Percentiles rank a stretch among this genome's conserved stretches.
Evolutionary conservation across 176 grass and related monocot genomes (phyloP).

Genomic region (Eragrostis curvula): DNA sequence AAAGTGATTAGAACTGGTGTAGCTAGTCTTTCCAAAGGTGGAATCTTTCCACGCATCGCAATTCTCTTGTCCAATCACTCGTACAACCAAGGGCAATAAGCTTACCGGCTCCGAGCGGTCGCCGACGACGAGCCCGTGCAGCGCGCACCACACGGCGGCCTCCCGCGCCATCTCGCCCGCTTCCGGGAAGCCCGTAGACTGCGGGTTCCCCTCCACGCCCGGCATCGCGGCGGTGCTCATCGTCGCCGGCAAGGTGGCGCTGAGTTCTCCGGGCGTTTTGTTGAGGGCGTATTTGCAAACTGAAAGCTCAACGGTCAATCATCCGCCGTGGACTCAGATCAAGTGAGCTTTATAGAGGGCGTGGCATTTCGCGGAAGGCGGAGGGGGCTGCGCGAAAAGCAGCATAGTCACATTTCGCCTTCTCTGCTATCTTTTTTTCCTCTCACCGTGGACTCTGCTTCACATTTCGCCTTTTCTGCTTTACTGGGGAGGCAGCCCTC

Average conservation of each 20-base stretch:
- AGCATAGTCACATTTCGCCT: background rate
- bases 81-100: background rate
- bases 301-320: background rate
- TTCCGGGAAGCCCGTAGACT: background rate
- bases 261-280: background rate
- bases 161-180: conserved; percentile 52
- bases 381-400: conserved; percentile 26
- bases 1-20: background rate
- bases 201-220: background rate
- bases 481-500: background rate
- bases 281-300: conserved; percentile 20
- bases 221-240: conserved; percentile 33
- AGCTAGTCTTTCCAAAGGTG: background rate
- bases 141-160: conserved; percentile 60
- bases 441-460: too few relatives aligned
- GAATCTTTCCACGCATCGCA: background rate
- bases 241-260: background rate
- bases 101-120: conserved; percentile 60
- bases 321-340: too few relatives aligned
- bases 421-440: background rate
- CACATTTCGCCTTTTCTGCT: background rate
- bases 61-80: background rate
- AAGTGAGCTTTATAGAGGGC: background rate
- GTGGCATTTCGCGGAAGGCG: background rate
- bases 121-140: conserved; percentile 78